These are phyloP conservation scores for Senna siamea DNA, from an alignment of 306 rosid species.

Conservation along the genomic window DNA sequence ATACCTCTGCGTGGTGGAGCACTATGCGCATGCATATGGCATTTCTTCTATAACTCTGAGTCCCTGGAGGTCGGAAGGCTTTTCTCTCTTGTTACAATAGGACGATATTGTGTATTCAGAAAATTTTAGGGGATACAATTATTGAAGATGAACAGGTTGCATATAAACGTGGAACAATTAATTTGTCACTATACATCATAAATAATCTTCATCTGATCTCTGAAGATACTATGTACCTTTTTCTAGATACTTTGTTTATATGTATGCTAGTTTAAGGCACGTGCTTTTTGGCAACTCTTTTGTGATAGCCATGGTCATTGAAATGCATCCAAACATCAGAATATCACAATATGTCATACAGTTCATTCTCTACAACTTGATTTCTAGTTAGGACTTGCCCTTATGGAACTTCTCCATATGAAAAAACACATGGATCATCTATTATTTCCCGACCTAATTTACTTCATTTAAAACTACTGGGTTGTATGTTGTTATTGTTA, in stretches of 20 bases:
- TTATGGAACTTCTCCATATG: too few species aligned
- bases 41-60: slow-evolving; percentile 93
- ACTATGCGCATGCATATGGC: slow-evolving; percentile 94
- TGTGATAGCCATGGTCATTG: slow-evolving; percentile 10
- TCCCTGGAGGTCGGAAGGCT: slow-evolving; percentile 69
- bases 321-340: not conserved
- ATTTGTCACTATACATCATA: not conserved
- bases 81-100: slow-evolving; percentile 1
- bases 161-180: not conserved
- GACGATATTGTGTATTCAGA: not conserved
- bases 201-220: not conserved
- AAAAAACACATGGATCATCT: too few species aligned
- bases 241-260: not conserved
- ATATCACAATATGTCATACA: not conserved
- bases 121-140: not conserved
- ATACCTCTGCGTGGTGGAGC: slow-evolving; percentile 96
- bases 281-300: not conserved
- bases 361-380: not conserved
- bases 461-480: too few species aligned
- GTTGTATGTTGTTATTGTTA: not conserved
- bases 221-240: not conserved
- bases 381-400: not conserved
- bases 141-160: not conserved
- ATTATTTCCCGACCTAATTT: too few species aligned
- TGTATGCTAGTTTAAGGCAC: not conserved